Evolutionary conservation across 2,329 filamentous ascomycete genomes (phyloP).

Genomic region (Catunica adiposa): DNA sequence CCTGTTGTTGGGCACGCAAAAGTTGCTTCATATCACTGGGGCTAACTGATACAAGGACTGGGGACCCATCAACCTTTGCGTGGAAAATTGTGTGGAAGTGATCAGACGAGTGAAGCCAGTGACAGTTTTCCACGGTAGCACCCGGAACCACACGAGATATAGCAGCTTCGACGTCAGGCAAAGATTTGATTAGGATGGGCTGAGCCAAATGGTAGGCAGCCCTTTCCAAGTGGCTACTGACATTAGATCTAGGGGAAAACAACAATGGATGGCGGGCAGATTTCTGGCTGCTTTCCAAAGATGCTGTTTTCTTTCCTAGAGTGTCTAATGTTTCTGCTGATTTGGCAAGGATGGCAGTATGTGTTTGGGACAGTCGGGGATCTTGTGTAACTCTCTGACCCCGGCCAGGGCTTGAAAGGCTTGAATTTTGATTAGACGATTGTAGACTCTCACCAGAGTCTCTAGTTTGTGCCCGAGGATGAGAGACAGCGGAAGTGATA

Average conservation of each 20-base stretch:
- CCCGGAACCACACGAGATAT: constrained; percentile 22
- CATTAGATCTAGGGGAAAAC: not conserved
- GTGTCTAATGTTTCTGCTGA: not conserved
- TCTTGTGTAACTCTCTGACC: not conserved
- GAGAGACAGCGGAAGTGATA: constrained; percentile 8
- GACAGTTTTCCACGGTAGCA: constrained; percentile 20
- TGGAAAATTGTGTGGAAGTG: constrained; percentile 12
- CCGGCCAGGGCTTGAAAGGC: not conserved
- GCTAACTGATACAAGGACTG: constrained; percentile 12
- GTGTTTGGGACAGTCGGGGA: not conserved
- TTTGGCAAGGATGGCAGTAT: not conserved
- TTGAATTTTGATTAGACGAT: not conserved
- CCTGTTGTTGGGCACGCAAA: constrained; percentile 7
- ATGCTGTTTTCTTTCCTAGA: too few relatives aligned
- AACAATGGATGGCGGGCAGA: not conserved
- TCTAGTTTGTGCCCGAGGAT: constrained; percentile 1
- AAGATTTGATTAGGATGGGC: constrained; percentile 13
- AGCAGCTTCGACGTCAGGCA: constrained; percentile 19
- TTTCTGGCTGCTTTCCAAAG: not conserved
- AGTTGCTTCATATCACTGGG: constrained; percentile 12
- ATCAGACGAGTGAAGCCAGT: constrained; percentile 13
- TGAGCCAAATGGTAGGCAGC: not conserved
- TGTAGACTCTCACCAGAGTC: not conserved
- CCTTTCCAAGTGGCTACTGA: not conserved
- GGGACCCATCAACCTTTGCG: constrained; percentile 9